A percentile compares a stretch with the other conserved stretches of the same genome.
These are phyloP conservation scores for Cladophialophora psammophila DNA, from an alignment of 2,329 filamentous ascomycete species.

Conservation along the genomic window DNA sequence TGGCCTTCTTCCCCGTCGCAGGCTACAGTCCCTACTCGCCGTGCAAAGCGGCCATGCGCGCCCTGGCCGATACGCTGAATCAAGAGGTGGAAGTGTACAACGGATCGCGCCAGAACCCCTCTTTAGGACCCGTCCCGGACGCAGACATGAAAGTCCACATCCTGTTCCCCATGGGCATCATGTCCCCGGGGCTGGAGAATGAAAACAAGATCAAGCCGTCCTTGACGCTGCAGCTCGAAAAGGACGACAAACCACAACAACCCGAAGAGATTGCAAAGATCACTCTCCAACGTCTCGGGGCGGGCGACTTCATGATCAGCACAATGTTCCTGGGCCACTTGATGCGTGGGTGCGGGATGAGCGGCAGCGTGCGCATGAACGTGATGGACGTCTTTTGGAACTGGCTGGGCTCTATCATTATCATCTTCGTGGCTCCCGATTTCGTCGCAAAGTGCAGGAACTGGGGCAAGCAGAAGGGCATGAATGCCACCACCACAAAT, in stretches of 20 bases:
- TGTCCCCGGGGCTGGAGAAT: conserved; percentile 73
- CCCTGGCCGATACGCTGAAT: conserved; percentile 79
- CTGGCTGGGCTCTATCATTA: conserved; percentile 62
- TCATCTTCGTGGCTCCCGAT: conserved; percentile 65
- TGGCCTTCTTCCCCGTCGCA: conserved; percentile 76
- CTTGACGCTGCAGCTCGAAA: conserved; percentile 80
- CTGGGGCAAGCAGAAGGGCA: conserved; percentile 63
- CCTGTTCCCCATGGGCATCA: conserved; percentile 84
- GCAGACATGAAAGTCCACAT: conserved; percentile 80
- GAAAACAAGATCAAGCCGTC: conserved; percentile 83
- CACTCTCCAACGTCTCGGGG: conserved; percentile 77
- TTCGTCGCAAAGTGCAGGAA: conserved; percentile 63
- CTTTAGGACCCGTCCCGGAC: conserved; percentile 53
- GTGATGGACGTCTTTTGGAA: conserved; percentile 62
- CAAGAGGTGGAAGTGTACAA: conserved; percentile 90
- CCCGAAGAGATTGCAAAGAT: conserved; percentile 77
- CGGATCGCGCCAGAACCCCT: conserved; percentile 54
- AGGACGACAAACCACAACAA: conserved; percentile 78
- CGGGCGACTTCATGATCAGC: conserved; percentile 79
- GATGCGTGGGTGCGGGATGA: conserved; percentile 70
- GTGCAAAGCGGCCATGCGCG: conserved; percentile 83
- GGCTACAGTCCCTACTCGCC: conserved; percentile 87
- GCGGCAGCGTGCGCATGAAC: conserved; percentile 59
- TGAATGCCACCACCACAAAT: conserved; percentile 26
- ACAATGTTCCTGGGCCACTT: conserved; percentile 75